These are phyloP conservation scores for Oryza nivara DNA, from an alignment of 176 grass and related monocot species.

Conservation along the genomic window DNA sequence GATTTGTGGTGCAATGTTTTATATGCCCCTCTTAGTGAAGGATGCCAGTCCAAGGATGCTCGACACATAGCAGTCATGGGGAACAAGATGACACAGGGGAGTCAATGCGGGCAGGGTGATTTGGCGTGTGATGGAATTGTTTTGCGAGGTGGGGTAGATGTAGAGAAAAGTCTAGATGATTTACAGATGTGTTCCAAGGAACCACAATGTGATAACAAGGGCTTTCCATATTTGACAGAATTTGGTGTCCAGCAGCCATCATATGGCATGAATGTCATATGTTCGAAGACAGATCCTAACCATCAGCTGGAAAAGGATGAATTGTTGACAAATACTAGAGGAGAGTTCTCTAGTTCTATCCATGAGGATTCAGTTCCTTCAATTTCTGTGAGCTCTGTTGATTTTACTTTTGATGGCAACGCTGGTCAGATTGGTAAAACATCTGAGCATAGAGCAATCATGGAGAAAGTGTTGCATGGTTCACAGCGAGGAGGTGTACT, in stretches of 20 bases:
- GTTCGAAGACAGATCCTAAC: neutral
- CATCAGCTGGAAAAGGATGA: conserved; percentile 9
- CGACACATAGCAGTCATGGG: conserved; percentile 17
- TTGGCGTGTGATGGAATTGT: neutral
- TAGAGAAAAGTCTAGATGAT: conserved; percentile 25
- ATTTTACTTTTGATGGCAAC: conserved; percentile 21
- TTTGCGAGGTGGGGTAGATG: neutral
- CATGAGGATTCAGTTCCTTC: conserved; percentile 35
- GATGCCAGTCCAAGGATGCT: conserved; percentile 27
- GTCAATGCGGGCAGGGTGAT: neutral
- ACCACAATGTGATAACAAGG: neutral
- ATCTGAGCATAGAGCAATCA: conserved; percentile 1
- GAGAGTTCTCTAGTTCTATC: neutral
- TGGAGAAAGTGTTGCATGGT: conserved; percentile 4
- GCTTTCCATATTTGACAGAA: neutral
- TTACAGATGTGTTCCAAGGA: conserved; percentile 21
- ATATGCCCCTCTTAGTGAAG: neutral
- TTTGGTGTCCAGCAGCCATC: neutral
- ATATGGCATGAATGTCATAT: neutral
- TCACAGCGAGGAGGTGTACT: conserved; percentile 9
- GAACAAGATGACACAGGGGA: conserved; percentile 6
- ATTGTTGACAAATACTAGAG: conserved; percentile 30
- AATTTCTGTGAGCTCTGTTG: neutral
- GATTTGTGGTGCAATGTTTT: neutral
- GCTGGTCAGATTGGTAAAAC: conserved; percentile 1